Percentiles rank a stretch among this genome's conserved stretches.
phyloP scores from a whole-genome alignment of 1,139 yeast species.

The Protomyces arabidopsidicola region DNA sequence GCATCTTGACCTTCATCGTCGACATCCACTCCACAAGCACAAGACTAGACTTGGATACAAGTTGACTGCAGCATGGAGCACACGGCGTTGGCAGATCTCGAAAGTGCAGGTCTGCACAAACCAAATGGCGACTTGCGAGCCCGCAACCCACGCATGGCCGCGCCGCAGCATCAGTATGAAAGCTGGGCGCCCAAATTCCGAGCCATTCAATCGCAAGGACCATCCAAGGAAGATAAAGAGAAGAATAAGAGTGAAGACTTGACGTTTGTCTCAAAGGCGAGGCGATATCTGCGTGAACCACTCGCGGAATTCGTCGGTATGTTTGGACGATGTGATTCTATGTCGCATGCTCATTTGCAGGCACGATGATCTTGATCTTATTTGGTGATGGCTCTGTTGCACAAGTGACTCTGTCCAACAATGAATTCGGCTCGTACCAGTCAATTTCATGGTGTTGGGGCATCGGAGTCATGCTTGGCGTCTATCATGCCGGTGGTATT shows the following conservation, averaged over 20 bases:
- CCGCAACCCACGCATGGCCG: background rate
- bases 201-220: conserved; percentile 21
- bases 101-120: background rate
- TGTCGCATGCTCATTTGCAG: conserved; percentile 2
- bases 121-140: background rate
- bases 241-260: conserved; percentile 2
- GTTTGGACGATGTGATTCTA: conserved; percentile 8
- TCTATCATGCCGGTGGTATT: conserved; percentile 36
- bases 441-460: conserved; percentile 50
- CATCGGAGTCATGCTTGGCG: conserved; percentile 44
- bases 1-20: too few relatives aligned
- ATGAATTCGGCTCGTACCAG: conserved; percentile 44
- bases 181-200: conserved; percentile 18
- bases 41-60: too few relatives aligned
- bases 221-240: conserved; percentile 11
- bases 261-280: conserved; percentile 28
- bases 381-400: conserved; percentile 44
- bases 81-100: background rate
- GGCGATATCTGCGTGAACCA: conserved; percentile 35
- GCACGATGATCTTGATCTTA: conserved; percentile 37
- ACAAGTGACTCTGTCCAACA: conserved; percentile 39
- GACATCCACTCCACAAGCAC: too few relatives aligned
- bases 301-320: conserved; percentile 45
- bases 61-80: background rate
- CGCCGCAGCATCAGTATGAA: conserved; percentile 10